Evolutionary conservation across 78 protist species (phyloP), one percentile per base, ranked within the genome.

Genomic region (Bigelowiella natans): DNA sequence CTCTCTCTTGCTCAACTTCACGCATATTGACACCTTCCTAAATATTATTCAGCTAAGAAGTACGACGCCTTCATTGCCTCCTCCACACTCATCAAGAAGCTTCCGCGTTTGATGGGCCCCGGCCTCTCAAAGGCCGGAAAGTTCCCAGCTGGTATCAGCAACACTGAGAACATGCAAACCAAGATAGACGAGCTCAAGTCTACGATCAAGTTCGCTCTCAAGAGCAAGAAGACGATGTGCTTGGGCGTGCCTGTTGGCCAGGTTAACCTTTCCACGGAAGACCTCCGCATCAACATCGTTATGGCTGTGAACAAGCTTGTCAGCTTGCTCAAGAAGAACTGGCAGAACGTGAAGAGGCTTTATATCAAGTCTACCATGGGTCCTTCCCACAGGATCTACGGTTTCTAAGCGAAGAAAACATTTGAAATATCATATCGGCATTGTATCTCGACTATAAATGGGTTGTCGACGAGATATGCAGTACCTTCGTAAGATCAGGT

Each of bases 101-200:
- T 99, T 39, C 99, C 99, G 28, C 96, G 99, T 89, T 84, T 98
- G 18, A 93, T 97, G 85, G 99, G 99, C 40, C 98, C 99, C 51
- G 97, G 97, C 82, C 97, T 99, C 92, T 96, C 93, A 98, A 97
- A 98, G 96, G 98, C 98, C 91, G 99, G 99, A 88, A 99, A 99
- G 97, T 98, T 98, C 98, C 99, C 99, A 73, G 37, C 97, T 89
- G 94, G 92, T 73, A 34, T 99, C 37, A 31, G 94, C 37, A 94
- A 93, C 95, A 18, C 28, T 87, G 99, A 97, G 36, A 92, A 94
- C 89, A 85, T 99, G 90, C 83, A 87, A 2, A 2, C 0, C 83
- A 85, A 98, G 97, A 93, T 95, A 90, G 91, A 92, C 89, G 99
- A 98, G 92, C 73, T 95, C 91, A 93, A 94, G 95, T 64, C 94